Conservation (phyloP, 179 eudicot species). For the Actinidia polygama region DNA sequence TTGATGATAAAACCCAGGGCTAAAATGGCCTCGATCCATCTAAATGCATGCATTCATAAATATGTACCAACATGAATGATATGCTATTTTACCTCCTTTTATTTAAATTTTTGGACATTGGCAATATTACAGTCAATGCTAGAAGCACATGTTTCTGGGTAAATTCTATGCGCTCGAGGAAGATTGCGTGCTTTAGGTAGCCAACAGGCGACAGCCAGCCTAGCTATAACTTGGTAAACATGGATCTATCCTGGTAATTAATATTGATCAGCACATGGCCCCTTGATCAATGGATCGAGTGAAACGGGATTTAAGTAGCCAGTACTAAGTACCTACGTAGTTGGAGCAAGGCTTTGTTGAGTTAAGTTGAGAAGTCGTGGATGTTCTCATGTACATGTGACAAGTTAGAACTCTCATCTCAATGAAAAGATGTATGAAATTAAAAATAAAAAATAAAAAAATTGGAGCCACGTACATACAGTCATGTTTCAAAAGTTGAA, state of each 20-base stretch:
- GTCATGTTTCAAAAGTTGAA: background rate
- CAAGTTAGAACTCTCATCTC: background rate
- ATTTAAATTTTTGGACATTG: too few relatives aligned
- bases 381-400: background rate
- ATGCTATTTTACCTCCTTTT: too few relatives aligned
- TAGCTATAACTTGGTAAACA: background rate
- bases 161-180: too few relatives aligned
- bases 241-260: background rate
- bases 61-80: too few relatives aligned
- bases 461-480: too few relatives aligned
- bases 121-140: too few relatives aligned
- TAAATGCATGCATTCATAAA: too few relatives aligned
- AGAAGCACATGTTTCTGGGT: too few relatives aligned
- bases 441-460: too few relatives aligned
- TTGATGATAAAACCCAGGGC: too few relatives aligned
- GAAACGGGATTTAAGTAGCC: background rate
- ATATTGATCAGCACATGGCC: background rate
- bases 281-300: background rate
- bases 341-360: background rate
- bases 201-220: background rate
- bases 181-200: too few relatives aligned
- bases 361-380: background rate
- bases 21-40: too few relatives aligned
- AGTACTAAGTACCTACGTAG: background rate
- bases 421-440: background rate